These are phyloP conservation scores for Hypocreales sp. DNA, from an alignment of 2,329 filamentous ascomycete genomes.

Conservation along the genomic window DNA sequence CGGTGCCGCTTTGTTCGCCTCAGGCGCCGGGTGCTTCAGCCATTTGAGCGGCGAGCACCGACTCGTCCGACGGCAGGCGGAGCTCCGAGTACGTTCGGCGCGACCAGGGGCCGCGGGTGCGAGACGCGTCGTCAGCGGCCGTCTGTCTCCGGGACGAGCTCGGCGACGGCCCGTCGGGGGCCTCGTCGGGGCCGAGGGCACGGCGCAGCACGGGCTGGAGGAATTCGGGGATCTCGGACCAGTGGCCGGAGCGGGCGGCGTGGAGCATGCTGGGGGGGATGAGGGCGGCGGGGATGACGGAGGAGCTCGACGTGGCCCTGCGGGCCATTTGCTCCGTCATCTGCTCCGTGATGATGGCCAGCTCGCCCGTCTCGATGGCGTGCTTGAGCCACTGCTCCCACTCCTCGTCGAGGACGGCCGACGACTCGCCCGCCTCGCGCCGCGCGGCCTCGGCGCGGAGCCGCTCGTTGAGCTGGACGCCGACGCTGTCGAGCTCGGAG, in stretches of 20 bases:
- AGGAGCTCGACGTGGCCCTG: constrained; percentile 8
- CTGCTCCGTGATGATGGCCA: constrained; percentile 30
- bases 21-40: constrained; percentile 7
- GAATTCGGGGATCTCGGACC: constrained; percentile 41
- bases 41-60: constrained; percentile 7
- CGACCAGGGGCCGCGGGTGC: constrained; percentile 2
- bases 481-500: constrained; percentile 37
- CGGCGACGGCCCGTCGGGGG: constrained; percentile 1
- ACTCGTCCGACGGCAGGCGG: constrained; percentile 23
- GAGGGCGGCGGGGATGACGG: constrained; percentile 17
- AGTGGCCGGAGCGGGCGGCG: constrained; percentile 39
- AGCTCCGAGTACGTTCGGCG: constrained; percentile 17
- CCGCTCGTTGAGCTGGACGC: constrained; percentile 46
- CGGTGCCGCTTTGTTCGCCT: neutral
- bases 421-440: constrained; percentile 42
- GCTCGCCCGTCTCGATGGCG: constrained; percentile 46
- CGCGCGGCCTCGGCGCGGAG: constrained; percentile 48
- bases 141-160: neutral
- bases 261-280: constrained; percentile 36
- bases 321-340: constrained; percentile 20
- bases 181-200: too few species aligned
- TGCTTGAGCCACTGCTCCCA: constrained; percentile 66
- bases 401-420: constrained; percentile 49
- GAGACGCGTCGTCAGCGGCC: neutral
- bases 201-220: constrained; percentile 36